Percentiles rank a stretch among this genome's conserved stretches.
phyloP scores from a whole-genome alignment of 2,329 filamentous ascomycete genomes.

The Trichoderma sp. region DNA sequence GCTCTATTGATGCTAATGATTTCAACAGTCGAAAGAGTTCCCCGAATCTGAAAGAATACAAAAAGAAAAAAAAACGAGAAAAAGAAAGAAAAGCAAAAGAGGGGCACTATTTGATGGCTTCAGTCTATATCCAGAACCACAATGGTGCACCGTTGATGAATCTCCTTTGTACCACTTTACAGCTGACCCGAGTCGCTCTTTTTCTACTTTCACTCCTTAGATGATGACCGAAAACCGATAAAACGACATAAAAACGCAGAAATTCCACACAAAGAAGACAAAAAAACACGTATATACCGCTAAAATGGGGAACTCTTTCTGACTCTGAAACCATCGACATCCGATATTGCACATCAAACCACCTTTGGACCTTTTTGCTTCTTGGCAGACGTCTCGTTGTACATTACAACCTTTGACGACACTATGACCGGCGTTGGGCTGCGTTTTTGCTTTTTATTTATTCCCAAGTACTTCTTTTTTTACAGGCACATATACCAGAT shows the following conservation, averaged over 20 bases:
- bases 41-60: neutral
- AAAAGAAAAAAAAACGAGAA: neutral
- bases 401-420: slow-evolving; percentile 14
- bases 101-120: neutral
- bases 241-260: slow-evolving; percentile 2
- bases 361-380: neutral
- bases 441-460: neutral
- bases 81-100: neutral
- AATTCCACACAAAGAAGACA: neutral
- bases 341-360: neutral
- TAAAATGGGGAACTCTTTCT: slow-evolving; percentile 19
- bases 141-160: slow-evolving; percentile 3
- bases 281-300: neutral
- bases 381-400: slow-evolving; percentile 14
- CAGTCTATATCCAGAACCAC: neutral
- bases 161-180: slow-evolving; percentile 13
- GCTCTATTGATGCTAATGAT: slow-evolving; percentile 24
- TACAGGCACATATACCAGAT: slow-evolving; percentile 24
- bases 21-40: slow-evolving; percentile 25
- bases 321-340: neutral
- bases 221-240: neutral
- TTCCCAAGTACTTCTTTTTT: slow-evolving; percentile 13
- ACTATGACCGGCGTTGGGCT: slow-evolving; percentile 17
- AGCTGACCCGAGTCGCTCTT: slow-evolving; percentile 21
- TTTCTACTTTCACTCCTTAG: neutral